phyloP scores from a whole-genome alignment of 306 rosid genomes.

The Aeschynomene evenia region DNA sequence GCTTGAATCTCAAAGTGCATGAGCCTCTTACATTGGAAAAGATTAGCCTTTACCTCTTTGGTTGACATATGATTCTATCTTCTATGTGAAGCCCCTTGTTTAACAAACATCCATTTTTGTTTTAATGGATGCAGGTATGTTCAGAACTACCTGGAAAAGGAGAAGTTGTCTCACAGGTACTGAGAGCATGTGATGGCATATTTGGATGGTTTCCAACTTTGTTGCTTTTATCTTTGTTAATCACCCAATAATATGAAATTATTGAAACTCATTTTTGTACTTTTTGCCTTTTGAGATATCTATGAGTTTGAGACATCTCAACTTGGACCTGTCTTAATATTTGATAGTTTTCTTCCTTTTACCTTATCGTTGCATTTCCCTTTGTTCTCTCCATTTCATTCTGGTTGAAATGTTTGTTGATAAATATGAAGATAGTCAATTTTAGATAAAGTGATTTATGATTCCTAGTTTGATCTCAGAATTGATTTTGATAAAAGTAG shows the following conservation, averaged over 20 bases:
- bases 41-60: background rate
- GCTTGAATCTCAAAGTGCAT: background rate
- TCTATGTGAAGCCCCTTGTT: background rate
- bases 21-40: background rate
- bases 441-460: too few relatives aligned
- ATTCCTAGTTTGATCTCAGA: too few relatives aligned
- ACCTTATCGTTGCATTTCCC: background rate
- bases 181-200: slow-evolving; percentile 28
- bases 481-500: too few relatives aligned
- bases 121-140: slow-evolving; percentile 54
- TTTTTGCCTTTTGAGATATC: slow-evolving; percentile 22
- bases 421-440: too few relatives aligned
- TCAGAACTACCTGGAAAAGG: slow-evolving; percentile 52
- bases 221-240: slow-evolving; percentile 23
- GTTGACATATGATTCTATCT: background rate
- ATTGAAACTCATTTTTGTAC: slow-evolving; percentile 29
- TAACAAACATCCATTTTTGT: background rate
- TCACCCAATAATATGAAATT: slow-evolving; percentile 24
- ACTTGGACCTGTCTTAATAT: background rate
- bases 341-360: slow-evolving; percentile 4
- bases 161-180: slow-evolving; percentile 65
- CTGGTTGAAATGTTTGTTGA: background rate
- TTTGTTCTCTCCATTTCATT: background rate
- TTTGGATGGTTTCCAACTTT: slow-evolving; percentile 23
- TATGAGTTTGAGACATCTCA: slow-evolving; percentile 18